Base-by-base conservation (phyloP, 2,329 filamentous ascomycete species). In the Diaporthe caulivora region DNA sequence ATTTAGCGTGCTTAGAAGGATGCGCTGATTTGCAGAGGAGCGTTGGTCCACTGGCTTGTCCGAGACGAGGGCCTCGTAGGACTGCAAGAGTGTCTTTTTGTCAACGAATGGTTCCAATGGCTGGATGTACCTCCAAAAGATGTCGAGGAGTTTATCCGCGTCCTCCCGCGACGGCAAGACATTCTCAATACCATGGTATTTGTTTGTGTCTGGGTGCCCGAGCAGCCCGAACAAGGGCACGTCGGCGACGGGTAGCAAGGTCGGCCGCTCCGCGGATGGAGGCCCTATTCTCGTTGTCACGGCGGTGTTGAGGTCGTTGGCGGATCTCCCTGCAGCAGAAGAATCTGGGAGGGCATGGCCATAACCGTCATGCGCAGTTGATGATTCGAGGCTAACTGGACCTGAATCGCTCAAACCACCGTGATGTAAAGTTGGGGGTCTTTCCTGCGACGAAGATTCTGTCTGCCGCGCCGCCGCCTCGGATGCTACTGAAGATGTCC, bases 101-200 rank as follows among this genome's bases (percentile, higher is more conserved):
- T 87, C 83, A 1, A 88, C 77, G 54, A 87, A 84, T 0, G 86
- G 86, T 57, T 87, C 87, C 0, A 87, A 75, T 0, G 85, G 84
- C 40, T 87, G 84, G 1, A 87, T 84, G 49, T 83, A 84, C 37
- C 80, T 80, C 86, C 86, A 88, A 72, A 87, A 87, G 0, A 85
- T 79, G 2, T 82, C 79, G 79, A 86, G 83, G 3, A 88, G 78
- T 54, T 80, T 80, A 67, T 88, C 86, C 0, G 86, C 86, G 44
- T 83, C 84, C 47, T 83, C 82, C 1, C 85, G 81, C 0, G 85
- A 81, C 1, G 86, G 86, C 1, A 88, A 77, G 1, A 86, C 84
- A 44, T 86, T 84, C 21, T 83, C 77, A 1, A 29, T 68, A 44
- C 68, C 70, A 2, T 72, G 34, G 40, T 65, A 21, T 47, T 10